Evolutionary conservation across 306 rosid genomes (phyloP).

Genomic region (Prinsepia uniflora): DNA sequence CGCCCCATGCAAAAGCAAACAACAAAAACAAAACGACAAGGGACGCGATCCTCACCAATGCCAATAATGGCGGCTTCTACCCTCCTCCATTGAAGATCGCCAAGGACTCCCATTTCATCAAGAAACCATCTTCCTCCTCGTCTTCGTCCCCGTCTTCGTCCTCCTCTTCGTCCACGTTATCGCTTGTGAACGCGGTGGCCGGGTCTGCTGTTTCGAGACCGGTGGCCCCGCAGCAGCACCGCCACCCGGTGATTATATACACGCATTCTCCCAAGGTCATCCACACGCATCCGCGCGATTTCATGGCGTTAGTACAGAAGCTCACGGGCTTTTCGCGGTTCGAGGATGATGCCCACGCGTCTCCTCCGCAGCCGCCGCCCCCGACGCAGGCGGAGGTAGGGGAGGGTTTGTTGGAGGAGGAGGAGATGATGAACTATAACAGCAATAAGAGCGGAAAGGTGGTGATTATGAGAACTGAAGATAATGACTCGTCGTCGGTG

Average conservation of each 20-base stretch:
- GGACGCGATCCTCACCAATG: slow-evolving; percentile 16
- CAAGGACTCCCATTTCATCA: slow-evolving; percentile 58
- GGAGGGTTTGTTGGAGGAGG: slow-evolving; percentile 7
- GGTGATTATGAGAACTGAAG: slow-evolving; percentile 30
- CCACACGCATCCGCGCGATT: slow-evolving; percentile 62
- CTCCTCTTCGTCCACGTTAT: slow-evolving; percentile 29
- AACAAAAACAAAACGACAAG: slow-evolving; percentile 21
- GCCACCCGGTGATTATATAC: slow-evolving; percentile 72
- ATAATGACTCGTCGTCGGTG: slow-evolving; percentile 62
- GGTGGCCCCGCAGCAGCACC: slow-evolving; percentile 49
- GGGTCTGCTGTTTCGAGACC: slow-evolving; percentile 5
- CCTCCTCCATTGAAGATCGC: slow-evolving; percentile 59
- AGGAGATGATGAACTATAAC: not conserved
- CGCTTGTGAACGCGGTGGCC: slow-evolving; percentile 2
- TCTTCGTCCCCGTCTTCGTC: not conserved
- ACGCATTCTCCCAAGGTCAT: slow-evolving; percentile 78
- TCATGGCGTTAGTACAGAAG: slow-evolving; percentile 75
- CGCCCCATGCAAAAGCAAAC: slow-evolving; percentile 37
- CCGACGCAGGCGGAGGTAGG: slow-evolving; percentile 7
- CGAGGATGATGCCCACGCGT: slow-evolving; percentile 18
- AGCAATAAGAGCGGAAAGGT: not conserved
- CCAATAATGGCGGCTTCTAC: slow-evolving; percentile 20
- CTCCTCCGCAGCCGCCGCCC: not conserved
- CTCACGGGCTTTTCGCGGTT: slow-evolving; percentile 57
- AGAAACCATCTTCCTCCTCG: slow-evolving; percentile 33